Percentiles rank a stretch among this genome's conserved stretches.
Evolutionary conservation across 768 basidiomycete genomes (phyloP).

Genomic region (Cubamyces sp.): DNA sequence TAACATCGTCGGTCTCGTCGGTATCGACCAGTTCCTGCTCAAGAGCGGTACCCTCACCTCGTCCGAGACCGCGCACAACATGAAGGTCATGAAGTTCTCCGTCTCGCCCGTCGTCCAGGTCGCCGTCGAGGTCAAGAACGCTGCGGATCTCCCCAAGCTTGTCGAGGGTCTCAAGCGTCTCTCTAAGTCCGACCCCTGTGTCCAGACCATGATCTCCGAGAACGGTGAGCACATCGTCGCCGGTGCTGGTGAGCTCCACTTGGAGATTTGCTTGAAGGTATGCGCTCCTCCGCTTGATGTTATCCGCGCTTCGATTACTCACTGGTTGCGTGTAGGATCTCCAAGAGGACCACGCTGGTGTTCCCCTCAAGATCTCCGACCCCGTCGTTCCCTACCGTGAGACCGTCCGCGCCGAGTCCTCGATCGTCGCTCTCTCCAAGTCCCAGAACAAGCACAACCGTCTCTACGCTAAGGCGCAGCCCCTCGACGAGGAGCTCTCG

Average conservation of each 20-base stretch:
- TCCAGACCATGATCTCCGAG: constrained; percentile 91
- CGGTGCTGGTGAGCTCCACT: constrained; percentile 97
- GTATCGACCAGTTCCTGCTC: constrained; percentile 99
- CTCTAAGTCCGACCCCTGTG: constrained; percentile 99
- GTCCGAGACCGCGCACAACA: constrained; percentile 99
- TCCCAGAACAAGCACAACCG: constrained; percentile 99
- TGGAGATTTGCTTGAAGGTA: constrained; percentile 99
- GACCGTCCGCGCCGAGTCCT: constrained; percentile 95
- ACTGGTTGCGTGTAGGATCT: constrained; percentile 66
- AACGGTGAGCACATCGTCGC: constrained; percentile 99
- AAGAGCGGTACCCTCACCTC: constrained; percentile 98
- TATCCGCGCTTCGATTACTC: background rate
- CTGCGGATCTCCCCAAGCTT: constrained; percentile 97
- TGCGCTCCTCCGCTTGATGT: constrained; percentile 1
- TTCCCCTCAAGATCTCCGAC: constrained; percentile 97
- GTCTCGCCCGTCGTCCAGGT: constrained; percentile 99
- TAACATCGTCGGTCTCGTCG: constrained; percentile 98
- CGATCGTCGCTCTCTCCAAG: constrained; percentile 95
- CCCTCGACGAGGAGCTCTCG: constrained; percentile 92
- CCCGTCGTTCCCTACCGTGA: constrained; percentile 98
- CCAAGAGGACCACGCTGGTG: constrained; percentile 99
- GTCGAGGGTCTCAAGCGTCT: constrained; percentile 99
- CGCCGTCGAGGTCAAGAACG: constrained; percentile 99
- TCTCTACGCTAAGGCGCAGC: constrained; percentile 91
- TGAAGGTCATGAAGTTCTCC: constrained; percentile 99